Percentiles rank a stretch among this genome's conserved stretches.
These are phyloP conservation scores for Dioscorea alata DNA, from an alignment of 106 monocot genomes.

Conservation along the genomic window DNA sequence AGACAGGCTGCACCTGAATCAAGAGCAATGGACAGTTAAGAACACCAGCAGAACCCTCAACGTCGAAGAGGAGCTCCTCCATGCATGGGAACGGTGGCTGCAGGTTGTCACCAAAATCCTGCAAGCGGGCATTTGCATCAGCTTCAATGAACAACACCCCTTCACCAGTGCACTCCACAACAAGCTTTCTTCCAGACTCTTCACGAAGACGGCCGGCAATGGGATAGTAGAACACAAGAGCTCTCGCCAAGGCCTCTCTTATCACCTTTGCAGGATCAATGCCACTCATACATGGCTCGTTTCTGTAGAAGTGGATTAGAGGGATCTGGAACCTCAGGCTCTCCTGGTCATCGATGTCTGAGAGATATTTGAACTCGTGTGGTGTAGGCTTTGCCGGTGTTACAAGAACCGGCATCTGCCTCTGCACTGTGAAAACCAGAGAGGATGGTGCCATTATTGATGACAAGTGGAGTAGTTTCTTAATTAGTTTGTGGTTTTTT, in stretches of 20 bases:
- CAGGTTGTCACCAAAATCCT: constrained; percentile 11
- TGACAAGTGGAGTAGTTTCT: not conserved
- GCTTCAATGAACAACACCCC: constrained; percentile 34
- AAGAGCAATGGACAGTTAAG: constrained; percentile 5
- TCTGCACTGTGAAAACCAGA: constrained; percentile 1
- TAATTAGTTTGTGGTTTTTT: not conserved
- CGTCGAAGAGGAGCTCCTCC: not conserved
- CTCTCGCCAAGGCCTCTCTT: constrained; percentile 1
- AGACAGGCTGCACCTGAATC: constrained; percentile 11
- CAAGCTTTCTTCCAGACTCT: not conserved
- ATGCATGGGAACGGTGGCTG: not conserved
- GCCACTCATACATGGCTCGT: not conserved
- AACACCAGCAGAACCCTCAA: not conserved
- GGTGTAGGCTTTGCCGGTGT: constrained; percentile 25
- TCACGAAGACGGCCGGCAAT: constrained; percentile 11
- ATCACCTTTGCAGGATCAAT: constrained; percentile 5
- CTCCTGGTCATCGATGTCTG: constrained; percentile 34
- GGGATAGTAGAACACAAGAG: constrained; percentile 18
- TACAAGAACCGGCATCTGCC: constrained; percentile 13
- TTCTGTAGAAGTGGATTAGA: constrained; percentile 13
- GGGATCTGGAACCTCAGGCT: constrained; percentile 17
- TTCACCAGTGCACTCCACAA: constrained; percentile 26
- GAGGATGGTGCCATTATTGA: not conserved
- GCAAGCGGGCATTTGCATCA: constrained; percentile 16
- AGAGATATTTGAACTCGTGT: constrained; percentile 22